phyloP scores from a whole-genome alignment of 2,329 filamentous ascomycete species.

The Diplodia sapinea region DNA sequence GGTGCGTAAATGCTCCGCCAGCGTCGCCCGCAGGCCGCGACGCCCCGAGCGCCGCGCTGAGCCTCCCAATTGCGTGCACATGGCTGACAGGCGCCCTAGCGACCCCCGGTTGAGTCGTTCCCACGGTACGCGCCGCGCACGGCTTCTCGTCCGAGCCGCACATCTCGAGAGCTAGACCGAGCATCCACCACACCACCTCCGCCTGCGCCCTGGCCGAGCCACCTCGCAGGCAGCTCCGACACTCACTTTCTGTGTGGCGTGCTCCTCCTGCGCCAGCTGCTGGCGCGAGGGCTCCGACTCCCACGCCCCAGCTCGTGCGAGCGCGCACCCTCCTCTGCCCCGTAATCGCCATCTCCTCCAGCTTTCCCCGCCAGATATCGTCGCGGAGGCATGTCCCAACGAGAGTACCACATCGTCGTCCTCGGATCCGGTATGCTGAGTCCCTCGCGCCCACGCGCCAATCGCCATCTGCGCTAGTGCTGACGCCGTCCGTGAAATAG shows the following conservation, averaged over 20 bases:
- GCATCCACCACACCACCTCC: conserved; percentile 22
- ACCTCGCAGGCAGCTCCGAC: conserved; percentile 15
- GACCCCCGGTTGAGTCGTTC: conserved; percentile 29
- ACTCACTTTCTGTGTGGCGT: conserved; percentile 24
- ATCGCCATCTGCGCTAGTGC: conserved; percentile 33
- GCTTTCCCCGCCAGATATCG: not conserved
- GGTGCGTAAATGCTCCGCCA: conserved; percentile 6
- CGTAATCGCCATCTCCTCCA: conserved; percentile 18
- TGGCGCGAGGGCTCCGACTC: conserved; percentile 25
- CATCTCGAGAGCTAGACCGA: conserved; percentile 28
- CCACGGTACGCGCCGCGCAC: conserved; percentile 30
- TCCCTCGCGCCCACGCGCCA: conserved; percentile 33
- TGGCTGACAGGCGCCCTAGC: conserved; percentile 31
- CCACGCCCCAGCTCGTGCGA: conserved; percentile 7
- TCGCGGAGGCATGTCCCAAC: conserved; percentile 45
- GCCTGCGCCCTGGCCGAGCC: conserved; percentile 25
- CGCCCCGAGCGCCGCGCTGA: conserved; percentile 5
- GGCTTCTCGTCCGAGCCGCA: conserved; percentile 27
- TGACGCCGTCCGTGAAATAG: conserved; percentile 51
- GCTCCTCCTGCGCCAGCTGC: conserved; percentile 23
- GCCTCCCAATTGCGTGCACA: conserved; percentile 27
- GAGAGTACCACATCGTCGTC: conserved; percentile 53
- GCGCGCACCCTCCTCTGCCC: conserved; percentile 8
- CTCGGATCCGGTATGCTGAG: conserved; percentile 48
- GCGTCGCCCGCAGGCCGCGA: conserved; percentile 1